phyloP scores from a whole-genome alignment of 768 basidiomycete genomes.

The Termitomyces bulborhizus region DNA sequence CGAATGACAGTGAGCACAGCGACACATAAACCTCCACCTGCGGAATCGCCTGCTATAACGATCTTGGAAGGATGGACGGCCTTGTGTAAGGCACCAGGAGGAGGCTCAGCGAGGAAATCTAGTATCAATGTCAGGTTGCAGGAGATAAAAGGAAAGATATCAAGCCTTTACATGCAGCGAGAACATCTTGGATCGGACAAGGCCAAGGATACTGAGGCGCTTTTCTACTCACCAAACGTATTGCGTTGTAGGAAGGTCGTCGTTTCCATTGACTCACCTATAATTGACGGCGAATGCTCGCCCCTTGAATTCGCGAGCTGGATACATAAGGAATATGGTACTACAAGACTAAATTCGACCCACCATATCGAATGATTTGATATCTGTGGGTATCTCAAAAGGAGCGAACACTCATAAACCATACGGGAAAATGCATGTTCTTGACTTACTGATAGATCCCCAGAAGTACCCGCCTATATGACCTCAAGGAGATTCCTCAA shows the following conservation, averaged over 20 bases:
- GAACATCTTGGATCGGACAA: slow-evolving; percentile 66
- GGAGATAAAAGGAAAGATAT: slow-evolving; percentile 17
- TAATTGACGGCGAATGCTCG: background rate
- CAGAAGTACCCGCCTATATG: background rate
- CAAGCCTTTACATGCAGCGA: slow-evolving; percentile 58
- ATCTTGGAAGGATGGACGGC: background rate
- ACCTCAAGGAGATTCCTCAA: background rate
- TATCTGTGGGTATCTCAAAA: background rate
- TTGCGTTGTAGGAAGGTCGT: no score
- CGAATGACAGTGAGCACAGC: slow-evolving; percentile 42
- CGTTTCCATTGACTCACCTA: background rate
- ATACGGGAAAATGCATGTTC: no score
- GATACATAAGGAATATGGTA: background rate
- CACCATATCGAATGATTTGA: background rate
- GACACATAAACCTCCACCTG: background rate
- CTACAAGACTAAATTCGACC: background rate
- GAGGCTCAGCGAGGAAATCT: background rate
- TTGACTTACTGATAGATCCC: background rate
- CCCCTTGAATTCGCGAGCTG: background rate
- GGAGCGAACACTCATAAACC: background rate
- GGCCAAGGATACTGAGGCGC: slow-evolving; percentile 87
- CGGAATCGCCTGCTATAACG: background rate
- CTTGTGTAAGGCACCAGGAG: background rate
- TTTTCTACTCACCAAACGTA: slow-evolving; percentile 34
- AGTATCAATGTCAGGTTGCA: background rate